Conservation (phyloP, 2,329 filamentous ascomycete species). For the Pestalotiopsis sp. region DNA sequence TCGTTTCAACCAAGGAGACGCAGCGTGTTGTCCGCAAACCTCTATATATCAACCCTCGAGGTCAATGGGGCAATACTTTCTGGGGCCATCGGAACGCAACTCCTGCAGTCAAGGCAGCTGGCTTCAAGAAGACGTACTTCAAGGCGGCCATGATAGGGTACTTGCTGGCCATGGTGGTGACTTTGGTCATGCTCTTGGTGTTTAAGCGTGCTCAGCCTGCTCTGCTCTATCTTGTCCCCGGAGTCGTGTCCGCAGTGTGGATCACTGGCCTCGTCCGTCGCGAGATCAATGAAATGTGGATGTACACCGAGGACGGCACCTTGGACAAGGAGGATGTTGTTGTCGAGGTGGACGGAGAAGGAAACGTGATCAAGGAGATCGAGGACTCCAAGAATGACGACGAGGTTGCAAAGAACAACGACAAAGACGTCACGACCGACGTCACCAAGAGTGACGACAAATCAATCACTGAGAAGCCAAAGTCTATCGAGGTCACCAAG, state of each 20-base stretch:
- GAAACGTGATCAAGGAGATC: slow-evolving; percentile 45
- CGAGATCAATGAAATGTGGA: slow-evolving; percentile 77
- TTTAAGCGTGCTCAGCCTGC: slow-evolving; percentile 87
- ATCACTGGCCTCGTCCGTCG: slow-evolving; percentile 70
- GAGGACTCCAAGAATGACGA: slow-evolving; percentile 38
- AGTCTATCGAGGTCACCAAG: not conserved
- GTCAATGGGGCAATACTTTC: slow-evolving; percentile 81
- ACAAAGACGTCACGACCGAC: slow-evolving; percentile 12
- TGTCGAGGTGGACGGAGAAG: slow-evolving; percentile 55
- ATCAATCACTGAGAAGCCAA: slow-evolving; percentile 7
- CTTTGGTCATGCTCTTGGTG: slow-evolving; percentile 75
- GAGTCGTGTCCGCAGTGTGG: slow-evolving; percentile 77
- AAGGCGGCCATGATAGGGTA: slow-evolving; percentile 78
- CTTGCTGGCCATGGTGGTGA: slow-evolving; percentile 73
- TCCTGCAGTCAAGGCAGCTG: slow-evolving; percentile 40
- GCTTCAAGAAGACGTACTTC: slow-evolving; percentile 87
- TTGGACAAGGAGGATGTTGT: slow-evolving; percentile 58
- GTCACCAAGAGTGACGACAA: slow-evolving; percentile 9
- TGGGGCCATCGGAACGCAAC: slow-evolving; percentile 61
- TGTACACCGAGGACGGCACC: slow-evolving; percentile 74
- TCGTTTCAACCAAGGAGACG: slow-evolving; percentile 35
- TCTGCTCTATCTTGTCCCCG: slow-evolving; percentile 87
- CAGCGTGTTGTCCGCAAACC: slow-evolving; percentile 53
- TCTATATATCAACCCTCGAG: slow-evolving; percentile 61
- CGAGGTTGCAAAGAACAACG: slow-evolving; percentile 30